Conservation (phyloP, 2,329 filamentous ascomycete genomes). For the Colletotrichum sp. region DNA sequence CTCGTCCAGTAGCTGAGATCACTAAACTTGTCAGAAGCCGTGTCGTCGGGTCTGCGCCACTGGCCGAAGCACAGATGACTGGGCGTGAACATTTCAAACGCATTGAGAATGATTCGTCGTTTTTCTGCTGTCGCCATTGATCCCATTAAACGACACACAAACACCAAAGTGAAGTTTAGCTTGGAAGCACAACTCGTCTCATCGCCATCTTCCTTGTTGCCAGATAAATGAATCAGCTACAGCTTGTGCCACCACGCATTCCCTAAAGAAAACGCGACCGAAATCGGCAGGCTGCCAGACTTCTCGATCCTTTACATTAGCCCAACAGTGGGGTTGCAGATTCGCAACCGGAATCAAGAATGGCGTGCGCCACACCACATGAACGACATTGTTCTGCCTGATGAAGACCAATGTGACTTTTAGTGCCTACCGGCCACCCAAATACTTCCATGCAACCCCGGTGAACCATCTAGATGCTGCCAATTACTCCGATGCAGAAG, state of each 20-base stretch:
- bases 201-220: neutral
- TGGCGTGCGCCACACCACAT: neutral
- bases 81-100: slow-evolving; percentile 4
- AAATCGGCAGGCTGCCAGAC: neutral
- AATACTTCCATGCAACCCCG: neutral
- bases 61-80: slow-evolving; percentile 7
- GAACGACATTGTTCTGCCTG: neutral
- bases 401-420: neutral
- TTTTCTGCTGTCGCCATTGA: neutral
- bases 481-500: neutral
- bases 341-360: neutral
- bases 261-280: neutral
- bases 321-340: neutral
- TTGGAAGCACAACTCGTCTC: neutral
- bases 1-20: slow-evolving; percentile 63
- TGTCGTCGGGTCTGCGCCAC: slow-evolving; percentile 1
- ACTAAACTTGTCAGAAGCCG: neutral
- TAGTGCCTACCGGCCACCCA: neutral
- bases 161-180: neutral
- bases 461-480: neutral
- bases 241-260: neutral
- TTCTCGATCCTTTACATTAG: neutral
- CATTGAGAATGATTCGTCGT: slow-evolving; percentile 1
- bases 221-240: neutral
- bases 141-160: rapidly evolving